Percentiles rank a stretch among this genome's conserved stretches.
Evolutionary conservation across 257 asterid genomes (phyloP).

Genomic region (Nyctanthes arbortristis): DNA sequence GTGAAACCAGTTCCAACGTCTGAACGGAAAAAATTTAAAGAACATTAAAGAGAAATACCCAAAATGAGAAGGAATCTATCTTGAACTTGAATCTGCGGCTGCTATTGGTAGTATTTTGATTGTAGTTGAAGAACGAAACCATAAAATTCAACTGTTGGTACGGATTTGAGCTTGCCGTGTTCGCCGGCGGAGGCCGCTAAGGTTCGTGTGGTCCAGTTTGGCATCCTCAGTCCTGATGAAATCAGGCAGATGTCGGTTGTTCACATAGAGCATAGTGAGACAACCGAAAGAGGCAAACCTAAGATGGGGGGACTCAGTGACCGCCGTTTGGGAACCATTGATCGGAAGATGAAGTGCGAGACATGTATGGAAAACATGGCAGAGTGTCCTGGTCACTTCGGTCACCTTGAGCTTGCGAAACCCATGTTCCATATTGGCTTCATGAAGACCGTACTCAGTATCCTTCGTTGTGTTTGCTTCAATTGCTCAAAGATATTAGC

Average conservation of each 20-base stretch:
- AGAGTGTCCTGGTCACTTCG: constrained; percentile 98
- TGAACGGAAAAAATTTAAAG: background rate
- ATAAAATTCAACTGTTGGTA: constrained; percentile 30
- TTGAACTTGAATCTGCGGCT: background rate
- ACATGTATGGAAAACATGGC: constrained; percentile 99
- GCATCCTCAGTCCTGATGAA: constrained; percentile 93
- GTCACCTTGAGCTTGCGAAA: constrained; percentile 96
- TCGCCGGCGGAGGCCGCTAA: constrained; percentile 98
- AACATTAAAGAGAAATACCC: background rate
- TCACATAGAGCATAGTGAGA: constrained; percentile 96
- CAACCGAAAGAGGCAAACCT: constrained; percentile 96
- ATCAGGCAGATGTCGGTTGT: constrained; percentile 97
- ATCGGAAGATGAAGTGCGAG: constrained; percentile 93
- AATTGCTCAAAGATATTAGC: constrained; percentile 94
- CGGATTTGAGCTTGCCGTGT: constrained; percentile 87
- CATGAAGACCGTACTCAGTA: constrained; percentile 84
- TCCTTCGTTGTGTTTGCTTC: constrained; percentile 91
- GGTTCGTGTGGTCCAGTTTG: constrained; percentile 85
- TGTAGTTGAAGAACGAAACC: constrained; percentile 23
- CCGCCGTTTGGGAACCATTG: constrained; percentile 88
- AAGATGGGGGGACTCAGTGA: constrained; percentile 92
- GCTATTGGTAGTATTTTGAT: background rate
- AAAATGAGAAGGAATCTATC: background rate
- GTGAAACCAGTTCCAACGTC: background rate
- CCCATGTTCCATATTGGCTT: constrained; percentile 99